phyloP scores from a whole-genome alignment of 2,329 filamentous ascomycete genomes.

The Fonsecaea pedrosoi region DNA sequence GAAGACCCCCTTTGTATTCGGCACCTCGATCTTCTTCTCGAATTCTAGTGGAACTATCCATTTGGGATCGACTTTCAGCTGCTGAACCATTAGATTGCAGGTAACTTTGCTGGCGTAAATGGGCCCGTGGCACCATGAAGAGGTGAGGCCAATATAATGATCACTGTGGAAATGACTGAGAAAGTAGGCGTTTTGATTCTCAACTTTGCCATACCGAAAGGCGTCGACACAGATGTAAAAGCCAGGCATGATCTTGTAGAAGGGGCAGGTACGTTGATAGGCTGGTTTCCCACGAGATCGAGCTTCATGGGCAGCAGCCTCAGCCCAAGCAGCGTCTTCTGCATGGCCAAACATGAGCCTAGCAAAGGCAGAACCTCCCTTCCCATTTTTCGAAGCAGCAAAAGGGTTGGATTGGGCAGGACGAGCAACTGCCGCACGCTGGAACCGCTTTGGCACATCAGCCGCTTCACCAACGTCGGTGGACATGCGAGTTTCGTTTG shows the following conservation, averaged over 20 bases:
- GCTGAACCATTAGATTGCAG: slow-evolving; percentile 83
- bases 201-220: slow-evolving; percentile 91
- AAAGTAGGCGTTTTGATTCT: slow-evolving; percentile 93
- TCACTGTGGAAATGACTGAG: slow-evolving; percentile 98
- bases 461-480: slow-evolving; percentile 46
- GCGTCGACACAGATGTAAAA: slow-evolving; percentile 94
- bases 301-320: slow-evolving; percentile 79
- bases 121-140: slow-evolving; percentile 87
- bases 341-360: slow-evolving; percentile 92
- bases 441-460: slow-evolving; percentile 62
- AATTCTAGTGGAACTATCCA: slow-evolving; percentile 88
- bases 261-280: slow-evolving; percentile 89
- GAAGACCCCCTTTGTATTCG: slow-evolving; percentile 78
- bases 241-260: slow-evolving; percentile 97
- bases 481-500: slow-evolving; percentile 21
- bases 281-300: slow-evolving; percentile 82
- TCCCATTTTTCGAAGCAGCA: slow-evolving; percentile 54
- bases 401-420: slow-evolving; percentile 85
- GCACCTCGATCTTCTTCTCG: slow-evolving; percentile 78
- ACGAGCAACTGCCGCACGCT: slow-evolving; percentile 72
- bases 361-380: slow-evolving; percentile 76
- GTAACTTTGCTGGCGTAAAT: slow-evolving; percentile 97
- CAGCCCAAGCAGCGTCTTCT: slow-evolving; percentile 88
- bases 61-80: slow-evolving; percentile 82
- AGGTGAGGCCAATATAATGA: slow-evolving; percentile 90